phyloP scores from a whole-genome alignment of 2,329 filamentous ascomycete species.

The Alternaria triticimaculans region DNA sequence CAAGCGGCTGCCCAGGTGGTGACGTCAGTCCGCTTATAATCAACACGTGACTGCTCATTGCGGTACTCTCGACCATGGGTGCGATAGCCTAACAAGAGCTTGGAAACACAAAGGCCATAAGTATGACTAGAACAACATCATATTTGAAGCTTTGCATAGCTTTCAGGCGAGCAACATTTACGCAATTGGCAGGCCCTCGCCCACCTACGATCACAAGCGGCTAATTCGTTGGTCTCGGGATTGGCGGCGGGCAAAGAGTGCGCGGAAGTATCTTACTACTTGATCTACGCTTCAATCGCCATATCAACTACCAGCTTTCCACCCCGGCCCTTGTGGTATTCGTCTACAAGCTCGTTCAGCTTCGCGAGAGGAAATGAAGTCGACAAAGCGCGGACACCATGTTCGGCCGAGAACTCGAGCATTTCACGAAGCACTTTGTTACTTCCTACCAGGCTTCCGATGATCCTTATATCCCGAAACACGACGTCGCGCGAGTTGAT shows the following conservation, averaged over 20 bases:
- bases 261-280: neutral
- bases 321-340: conserved; percentile 54
- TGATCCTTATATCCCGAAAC: conserved; percentile 53
- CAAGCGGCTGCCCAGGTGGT: neutral
- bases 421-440: conserved; percentile 51
- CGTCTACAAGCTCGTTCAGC: conserved; percentile 53
- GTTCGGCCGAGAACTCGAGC: conserved; percentile 48
- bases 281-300: conserved; percentile 22
- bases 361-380: conserved; percentile 45
- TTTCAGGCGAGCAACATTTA: neutral
- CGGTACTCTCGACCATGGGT: neutral
- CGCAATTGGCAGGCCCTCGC: neutral
- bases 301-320: conserved; percentile 56
- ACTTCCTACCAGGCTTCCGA: conserved; percentile 53
- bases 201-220: too few species aligned
- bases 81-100: neutral
- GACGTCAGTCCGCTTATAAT: neutral
- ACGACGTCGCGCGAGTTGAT: conserved; percentile 53
- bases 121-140: neutral
- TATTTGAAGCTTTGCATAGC: neutral
- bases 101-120: neutral
- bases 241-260: neutral
- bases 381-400: conserved; percentile 45
- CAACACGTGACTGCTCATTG: neutral
- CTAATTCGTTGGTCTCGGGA: neutral